Percentiles rank a stretch among this genome's conserved stretches.
These are phyloP conservation scores for Metschnikowia lunata DNA, from an alignment of 805 yeast species.

Conservation along the genomic window DNA sequence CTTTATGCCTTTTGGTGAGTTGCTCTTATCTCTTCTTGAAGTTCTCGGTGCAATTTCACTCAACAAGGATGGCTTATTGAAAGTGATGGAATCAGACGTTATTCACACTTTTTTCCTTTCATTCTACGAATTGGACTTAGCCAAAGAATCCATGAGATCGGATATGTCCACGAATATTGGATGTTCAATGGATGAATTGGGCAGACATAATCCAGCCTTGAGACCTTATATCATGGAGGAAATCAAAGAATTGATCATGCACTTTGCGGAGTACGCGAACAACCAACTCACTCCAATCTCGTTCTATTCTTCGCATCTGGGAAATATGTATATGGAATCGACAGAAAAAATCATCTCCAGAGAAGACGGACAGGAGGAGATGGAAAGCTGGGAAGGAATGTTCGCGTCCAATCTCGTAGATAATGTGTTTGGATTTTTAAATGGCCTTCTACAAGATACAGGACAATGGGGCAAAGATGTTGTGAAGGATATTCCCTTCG, in stretches of 20 bases:
- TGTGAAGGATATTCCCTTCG: conserved; percentile 34
- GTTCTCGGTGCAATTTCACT: conserved; percentile 79
- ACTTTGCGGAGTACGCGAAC: conserved; percentile 37
- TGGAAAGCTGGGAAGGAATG: conserved; percentile 52
- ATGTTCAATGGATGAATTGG: conserved; percentile 67
- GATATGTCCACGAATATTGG: conserved; percentile 59
- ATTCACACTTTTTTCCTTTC: conserved; percentile 44
- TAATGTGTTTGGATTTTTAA: conserved; percentile 46
- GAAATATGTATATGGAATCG: conserved; percentile 37
- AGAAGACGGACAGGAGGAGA: conserved; percentile 38
- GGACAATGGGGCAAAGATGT: conserved; percentile 43
- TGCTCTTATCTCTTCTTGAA: conserved; percentile 55
- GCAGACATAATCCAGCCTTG: conserved; percentile 76
- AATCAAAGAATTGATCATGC: conserved; percentile 41
- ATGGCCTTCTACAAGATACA: conserved; percentile 50
- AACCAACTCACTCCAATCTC: conserved; percentile 33
- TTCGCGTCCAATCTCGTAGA: conserved; percentile 47
- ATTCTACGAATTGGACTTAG: conserved; percentile 45
- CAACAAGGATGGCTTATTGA: conserved; percentile 64
- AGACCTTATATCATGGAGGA: conserved; percentile 54
- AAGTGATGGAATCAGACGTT: conserved; percentile 43
- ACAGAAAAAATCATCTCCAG: conserved; percentile 39
- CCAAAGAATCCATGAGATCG: conserved; percentile 46
- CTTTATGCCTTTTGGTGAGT: conserved; percentile 53
- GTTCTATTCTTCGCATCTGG: conserved; percentile 40